Evolutionary conservation across 1,284 basidiomycete genomes (phyloP), one percentile per base, ranked within the genome.

Genomic region (Crucibulum cyathiforme): DNA sequence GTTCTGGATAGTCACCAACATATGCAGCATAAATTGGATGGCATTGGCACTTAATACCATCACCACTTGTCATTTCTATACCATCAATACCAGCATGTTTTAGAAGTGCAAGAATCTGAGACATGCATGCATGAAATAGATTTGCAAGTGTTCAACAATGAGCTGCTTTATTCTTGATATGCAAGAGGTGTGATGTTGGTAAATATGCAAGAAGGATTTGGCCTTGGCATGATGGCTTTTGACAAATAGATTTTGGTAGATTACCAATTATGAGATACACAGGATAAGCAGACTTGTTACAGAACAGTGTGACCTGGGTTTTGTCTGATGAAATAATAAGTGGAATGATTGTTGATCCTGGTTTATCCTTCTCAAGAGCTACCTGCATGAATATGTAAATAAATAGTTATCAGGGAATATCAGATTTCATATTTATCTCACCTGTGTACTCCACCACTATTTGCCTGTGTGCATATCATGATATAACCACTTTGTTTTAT

Each of bases 181-280:
- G 66, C 7, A 74, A 62, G 1, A 80, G 67, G 1, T 67, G 57
- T 0, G 75, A 62, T 0, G 74, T 75, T 0, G 80, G 78, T 1
- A 81, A 69, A 57, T 82, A 82, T 0, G 62, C 78, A 13, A 82
- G 56, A 0, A 83, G 71, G 8, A 82, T 65, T 24, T 76, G 72
- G 1, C 68, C 77, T 1, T 62, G 71, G 1, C 59, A 57, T 0
- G 75, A 78, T 0, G 78, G 75, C 55, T 79, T 77, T 1, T 71
- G 63, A 5, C 74, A 67, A 3, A 80, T 74, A 8, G 74, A 71
- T 53, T 82, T 81, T 1, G 80, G 77, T 8, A 83, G 66, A 58
- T 82, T 82, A 2, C 81, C 79, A 46, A 83, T 77, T 0, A 77
- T 81, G 15, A 83, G 56, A 54, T 82, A 82, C 0, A 82, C 66